These are phyloP conservation scores for Begonia peltatifolia DNA, from an alignment of 306 rosid species.

Conservation along the genomic window DNA sequence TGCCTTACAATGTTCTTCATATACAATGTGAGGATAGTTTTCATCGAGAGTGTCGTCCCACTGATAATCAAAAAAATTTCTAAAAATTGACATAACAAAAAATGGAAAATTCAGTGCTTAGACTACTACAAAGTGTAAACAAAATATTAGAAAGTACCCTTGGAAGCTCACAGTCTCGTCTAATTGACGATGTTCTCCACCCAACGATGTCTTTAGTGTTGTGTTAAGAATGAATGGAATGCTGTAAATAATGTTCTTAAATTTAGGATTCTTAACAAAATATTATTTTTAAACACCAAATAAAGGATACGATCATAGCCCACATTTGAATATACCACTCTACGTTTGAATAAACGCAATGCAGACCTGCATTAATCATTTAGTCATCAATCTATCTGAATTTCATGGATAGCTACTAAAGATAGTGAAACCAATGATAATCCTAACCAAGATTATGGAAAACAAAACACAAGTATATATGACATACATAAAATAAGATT, in stretches of 20 bases:
- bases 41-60: conserved; percentile 73
- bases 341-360: conserved; percentile 52
- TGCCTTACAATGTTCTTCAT: conserved; percentile 89
- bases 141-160: conserved; percentile 35
- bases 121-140: conserved; percentile 10
- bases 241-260: background rate
- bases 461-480: conserved; percentile 5
- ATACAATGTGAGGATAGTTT: conserved; percentile 83
- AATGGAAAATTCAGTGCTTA: conserved; percentile 2
- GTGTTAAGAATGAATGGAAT: conserved; percentile 2
- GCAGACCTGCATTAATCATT: conserved; percentile 65
- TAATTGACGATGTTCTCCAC: conserved; percentile 91
- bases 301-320: conserved; percentile 81
- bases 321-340: conserved; percentile 78
- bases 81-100: background rate
- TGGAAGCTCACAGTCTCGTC: conserved; percentile 71
- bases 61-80: conserved; percentile 25
- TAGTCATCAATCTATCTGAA: background rate
- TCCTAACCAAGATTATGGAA: conserved; percentile 1
- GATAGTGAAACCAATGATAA: conserved; percentile 5
- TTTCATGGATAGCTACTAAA: background rate
- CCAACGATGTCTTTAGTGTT: conserved; percentile 70
- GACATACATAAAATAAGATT: conserved; percentile 65
- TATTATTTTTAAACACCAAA: conserved; percentile 2
- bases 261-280: conserved; percentile 1